Conservation (phyloP, 2,329 filamentous ascomycete species). For the Penicillium sumatraense region DNA sequence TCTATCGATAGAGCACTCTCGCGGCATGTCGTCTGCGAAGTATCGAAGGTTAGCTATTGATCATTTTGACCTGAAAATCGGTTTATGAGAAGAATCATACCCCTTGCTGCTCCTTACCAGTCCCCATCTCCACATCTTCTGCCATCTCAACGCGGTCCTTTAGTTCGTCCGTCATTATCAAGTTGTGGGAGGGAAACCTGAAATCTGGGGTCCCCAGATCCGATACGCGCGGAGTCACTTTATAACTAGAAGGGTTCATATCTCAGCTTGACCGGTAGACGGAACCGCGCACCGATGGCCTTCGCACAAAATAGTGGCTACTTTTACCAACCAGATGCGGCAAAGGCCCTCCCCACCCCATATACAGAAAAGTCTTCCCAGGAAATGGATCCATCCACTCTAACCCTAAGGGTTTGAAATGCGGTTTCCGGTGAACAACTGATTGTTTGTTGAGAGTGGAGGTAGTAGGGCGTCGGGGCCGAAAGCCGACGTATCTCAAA, state of each 20-base stretch:
- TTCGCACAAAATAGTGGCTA: background rate
- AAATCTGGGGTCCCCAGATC: slow-evolving; percentile 1
- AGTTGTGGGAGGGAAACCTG: background rate
- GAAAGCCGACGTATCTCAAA: background rate
- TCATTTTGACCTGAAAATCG: background rate
- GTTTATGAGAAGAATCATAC: background rate
- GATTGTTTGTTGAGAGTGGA: background rate
- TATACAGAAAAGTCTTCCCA: background rate
- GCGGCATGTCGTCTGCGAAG: background rate
- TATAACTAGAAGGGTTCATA: background rate
- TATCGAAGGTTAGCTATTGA: background rate
- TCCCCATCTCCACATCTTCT: background rate
- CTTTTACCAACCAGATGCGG: background rate
- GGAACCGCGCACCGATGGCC: background rate
- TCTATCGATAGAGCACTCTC: background rate
- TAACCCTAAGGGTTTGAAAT: background rate
- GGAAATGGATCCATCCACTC: background rate
- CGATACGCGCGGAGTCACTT: background rate
- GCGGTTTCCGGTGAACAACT: background rate
- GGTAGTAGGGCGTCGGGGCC: background rate
- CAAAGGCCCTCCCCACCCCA: background rate
- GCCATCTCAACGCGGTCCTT: background rate
- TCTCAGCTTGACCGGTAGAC: background rate
- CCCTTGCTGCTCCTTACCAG: background rate
- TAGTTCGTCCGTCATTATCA: background rate